phyloP scores from a whole-genome alignment of 1,284 basidiomycete species.

The Polyporus tsugae region DNA sequence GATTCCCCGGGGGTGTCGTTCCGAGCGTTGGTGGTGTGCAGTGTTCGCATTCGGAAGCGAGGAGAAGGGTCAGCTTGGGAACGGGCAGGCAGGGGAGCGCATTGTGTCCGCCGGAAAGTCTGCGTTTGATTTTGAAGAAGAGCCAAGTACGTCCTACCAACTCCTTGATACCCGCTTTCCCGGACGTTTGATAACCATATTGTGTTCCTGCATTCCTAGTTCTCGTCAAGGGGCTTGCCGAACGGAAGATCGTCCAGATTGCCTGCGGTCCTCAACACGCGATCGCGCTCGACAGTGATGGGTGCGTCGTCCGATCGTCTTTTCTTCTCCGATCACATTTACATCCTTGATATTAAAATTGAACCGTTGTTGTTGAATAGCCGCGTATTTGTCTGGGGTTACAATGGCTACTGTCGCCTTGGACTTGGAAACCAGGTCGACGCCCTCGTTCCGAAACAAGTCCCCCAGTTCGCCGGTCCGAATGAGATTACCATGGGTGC shows the following conservation, averaged over 20 bases:
- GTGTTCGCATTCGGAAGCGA: constrained; percentile 91
- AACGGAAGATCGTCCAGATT: constrained; percentile 82
- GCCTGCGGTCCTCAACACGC: constrained; percentile 89
- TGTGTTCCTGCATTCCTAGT: constrained; percentile 49
- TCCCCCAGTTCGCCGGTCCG: constrained; percentile 85
- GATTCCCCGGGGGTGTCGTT: constrained; percentile 3
- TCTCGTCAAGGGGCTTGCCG: constrained; percentile 75
- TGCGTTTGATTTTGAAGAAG: constrained; percentile 80
- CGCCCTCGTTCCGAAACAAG: constrained; percentile 74
- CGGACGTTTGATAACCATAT: constrained; percentile 18
- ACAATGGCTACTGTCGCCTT: constrained; percentile 83
- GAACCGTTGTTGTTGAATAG: constrained; percentile 5
- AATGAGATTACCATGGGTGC: constrained; percentile 71
- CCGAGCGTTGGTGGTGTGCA: constrained; percentile 35
- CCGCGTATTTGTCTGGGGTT: constrained; percentile 88
- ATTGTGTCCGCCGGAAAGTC: constrained; percentile 87
- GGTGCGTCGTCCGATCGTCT: constrained; percentile 50
- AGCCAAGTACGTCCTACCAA: constrained; percentile 64
- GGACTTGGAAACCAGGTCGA: constrained; percentile 89
- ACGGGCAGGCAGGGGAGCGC: constrained; percentile 89
- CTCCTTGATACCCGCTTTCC: constrained; percentile 13
- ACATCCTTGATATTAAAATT: not conserved
- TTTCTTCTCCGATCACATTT: not conserved
- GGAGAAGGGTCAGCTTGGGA: constrained; percentile 94
- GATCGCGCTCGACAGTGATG: constrained; percentile 81